Percentiles rank a stretch among this genome's conserved stretches.
Conservation (phyloP, 163 green algal species). For the Chloroidium sp. region DNA sequence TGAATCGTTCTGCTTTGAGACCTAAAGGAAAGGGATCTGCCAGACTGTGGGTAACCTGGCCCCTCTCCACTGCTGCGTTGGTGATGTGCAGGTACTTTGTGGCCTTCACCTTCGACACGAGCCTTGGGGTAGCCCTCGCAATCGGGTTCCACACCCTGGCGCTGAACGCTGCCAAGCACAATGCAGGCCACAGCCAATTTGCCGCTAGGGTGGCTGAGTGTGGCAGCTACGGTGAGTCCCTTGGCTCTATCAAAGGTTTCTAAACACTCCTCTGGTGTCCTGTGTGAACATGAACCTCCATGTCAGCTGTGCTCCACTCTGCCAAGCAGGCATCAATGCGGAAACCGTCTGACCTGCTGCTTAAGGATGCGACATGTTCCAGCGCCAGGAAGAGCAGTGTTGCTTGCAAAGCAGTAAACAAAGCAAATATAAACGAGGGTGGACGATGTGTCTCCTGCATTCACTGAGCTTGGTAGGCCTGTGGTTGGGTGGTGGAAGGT, state of each 20-base stretch:
- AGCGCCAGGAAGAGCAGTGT: no score
- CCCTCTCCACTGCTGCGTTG: background rate
- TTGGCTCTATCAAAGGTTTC: background rate
- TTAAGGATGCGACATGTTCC: no score
- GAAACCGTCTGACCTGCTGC: no score
- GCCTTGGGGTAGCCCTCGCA: slow-evolving; percentile 34
- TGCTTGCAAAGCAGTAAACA: no score
- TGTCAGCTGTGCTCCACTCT: no score
- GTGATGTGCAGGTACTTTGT: slow-evolving; percentile 42
- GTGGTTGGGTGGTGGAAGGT: no score
- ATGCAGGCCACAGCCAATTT: background rate
- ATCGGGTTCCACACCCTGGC: slow-evolving; percentile 30
- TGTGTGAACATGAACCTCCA: background rate
- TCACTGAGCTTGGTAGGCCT: no score
- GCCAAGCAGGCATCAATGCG: no score
- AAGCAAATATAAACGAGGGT: no score
- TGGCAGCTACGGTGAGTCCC: slow-evolving; percentile 37
- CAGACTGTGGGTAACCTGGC: background rate
- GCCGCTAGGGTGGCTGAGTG: slow-evolving; percentile 19
- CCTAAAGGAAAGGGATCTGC: background rate
- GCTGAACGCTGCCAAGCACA: slow-evolving; percentile 7
- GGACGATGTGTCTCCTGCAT: no score
- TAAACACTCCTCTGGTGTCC: background rate
- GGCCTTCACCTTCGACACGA: slow-evolving; percentile 42
- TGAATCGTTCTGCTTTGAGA: background rate